Base-by-base conservation (phyloP, 306 rosid genomes). In the Trifolium fragiferum region DNA sequence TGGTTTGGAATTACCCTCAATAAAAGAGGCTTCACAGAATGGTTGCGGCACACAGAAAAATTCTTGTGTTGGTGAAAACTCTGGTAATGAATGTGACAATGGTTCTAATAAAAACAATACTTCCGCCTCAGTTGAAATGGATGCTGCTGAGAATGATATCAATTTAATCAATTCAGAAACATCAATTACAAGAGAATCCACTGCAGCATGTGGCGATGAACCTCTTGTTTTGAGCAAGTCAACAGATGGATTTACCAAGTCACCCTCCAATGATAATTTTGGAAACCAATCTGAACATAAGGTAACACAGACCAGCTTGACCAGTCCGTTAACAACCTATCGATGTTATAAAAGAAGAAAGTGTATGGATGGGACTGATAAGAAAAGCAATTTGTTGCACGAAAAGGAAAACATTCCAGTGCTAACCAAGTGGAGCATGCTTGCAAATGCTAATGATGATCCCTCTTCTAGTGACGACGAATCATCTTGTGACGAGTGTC, bases 271-370 rank as follows among this genome's bases (percentile, higher is more conserved):
- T 75, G 79, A 55, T 66, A 70, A 75, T 65, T 73, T 50, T 8
- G 71, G 32, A 27, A 74, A 53, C 66, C 73, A 59, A 78, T 55
- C 83, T 40, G 62, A 62, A 58, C 60, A 33, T 51, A 64, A 37
- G 49, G 70, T 59, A 67, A 20, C 4, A 27, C 79, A 51, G 75
- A 33, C 79, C 74, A 80, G 72, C 70, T 72, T 67, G 66, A 33
- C 74, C 40, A 54, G 70, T 51, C 84, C 88, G 5, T 50, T 85
- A 70, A 66, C 69, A 72, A 89, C 91, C 70, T 72, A 61, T 73
- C 83, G 81, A 63, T 73, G 88, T 72, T 75, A 78, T 69, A 87
- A 77, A 80, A 75, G 86, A 75, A 87, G 71, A 85, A 87, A 59
- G 64, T 62, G 67, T 51, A 72, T 38, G n/a, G 79, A 79, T 64